Evolutionary conservation across 495 filamentous ascomycete species (phyloP).

Genomic region (Xylaria acuta): DNA sequence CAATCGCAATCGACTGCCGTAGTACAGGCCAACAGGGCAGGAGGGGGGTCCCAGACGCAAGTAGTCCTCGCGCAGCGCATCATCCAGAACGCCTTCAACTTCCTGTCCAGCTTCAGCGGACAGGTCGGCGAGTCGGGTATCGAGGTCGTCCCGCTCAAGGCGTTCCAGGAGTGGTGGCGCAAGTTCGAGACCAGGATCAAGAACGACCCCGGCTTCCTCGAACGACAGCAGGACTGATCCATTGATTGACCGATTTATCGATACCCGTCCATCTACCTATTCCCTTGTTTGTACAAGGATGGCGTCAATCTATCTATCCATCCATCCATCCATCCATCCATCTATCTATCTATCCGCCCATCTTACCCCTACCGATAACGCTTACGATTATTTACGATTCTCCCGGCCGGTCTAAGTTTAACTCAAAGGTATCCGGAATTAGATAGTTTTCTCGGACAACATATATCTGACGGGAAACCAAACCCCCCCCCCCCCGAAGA

Average conservation of each 20-base stretch:
- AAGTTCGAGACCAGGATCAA: constrained; percentile 93
- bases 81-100: constrained; percentile 97
- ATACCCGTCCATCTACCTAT: neutral
- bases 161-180: constrained; percentile 95
- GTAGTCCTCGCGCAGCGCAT: constrained; percentile 86
- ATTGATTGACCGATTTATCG: neutral
- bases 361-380: neutral
- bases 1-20: constrained; percentile 35
- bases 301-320: neutral
- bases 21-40: neutral
- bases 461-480: neutral
- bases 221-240: constrained; percentile 68
- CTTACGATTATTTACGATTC: neutral
- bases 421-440: neutral
- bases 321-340: neutral
- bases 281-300: too few relatives aligned
- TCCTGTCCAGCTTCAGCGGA: constrained; percentile 83
- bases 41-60: constrained; percentile 60
- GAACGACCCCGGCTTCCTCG: constrained; percentile 86
- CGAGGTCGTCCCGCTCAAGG: constrained; percentile 87
- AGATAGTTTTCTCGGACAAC: neutral
- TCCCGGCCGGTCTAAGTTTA: neutral
- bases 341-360: neutral
- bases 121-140: constrained; percentile 58
- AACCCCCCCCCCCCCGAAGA: too few relatives aligned